Evolutionary conservation across 2,329 filamentous ascomycete species (phyloP).

Genomic region (Cercospora janseana): DNA sequence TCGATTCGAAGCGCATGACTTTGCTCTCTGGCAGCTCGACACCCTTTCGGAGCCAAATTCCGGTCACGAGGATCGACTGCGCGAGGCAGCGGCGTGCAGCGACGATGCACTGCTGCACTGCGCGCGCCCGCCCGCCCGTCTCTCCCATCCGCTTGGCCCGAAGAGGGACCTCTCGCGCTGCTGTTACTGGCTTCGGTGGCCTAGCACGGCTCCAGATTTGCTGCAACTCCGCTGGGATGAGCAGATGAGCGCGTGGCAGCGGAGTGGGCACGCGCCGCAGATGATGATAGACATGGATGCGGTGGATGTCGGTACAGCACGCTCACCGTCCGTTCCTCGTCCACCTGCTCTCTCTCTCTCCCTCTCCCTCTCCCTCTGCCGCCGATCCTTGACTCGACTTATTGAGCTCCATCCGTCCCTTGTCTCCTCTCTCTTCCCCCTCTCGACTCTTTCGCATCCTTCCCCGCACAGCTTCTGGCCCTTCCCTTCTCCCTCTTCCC

Average conservation of each 20-base stretch:
- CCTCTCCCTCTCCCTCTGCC: background rate
- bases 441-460: background rate
- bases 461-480: background rate
- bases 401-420: too few species aligned
- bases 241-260: too few species aligned
- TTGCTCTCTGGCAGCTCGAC: background rate
- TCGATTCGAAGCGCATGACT: too few species aligned
- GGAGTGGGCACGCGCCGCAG: too few species aligned
- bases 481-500: background rate
- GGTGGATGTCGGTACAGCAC: background rate
- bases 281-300: background rate
- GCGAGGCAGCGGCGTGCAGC: slow-evolving; percentile 4
- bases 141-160: too few species aligned
- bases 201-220: too few species aligned
- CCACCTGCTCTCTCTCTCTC: background rate
- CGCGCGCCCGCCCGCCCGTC: too few species aligned
- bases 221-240: too few species aligned
- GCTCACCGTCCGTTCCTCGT: background rate
- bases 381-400: too few species aligned
- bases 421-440: background rate
- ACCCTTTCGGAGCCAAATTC: too few species aligned
- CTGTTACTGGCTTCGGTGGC: too few species aligned
- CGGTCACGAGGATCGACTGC: slow-evolving; percentile 14
- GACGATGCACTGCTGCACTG: background rate
- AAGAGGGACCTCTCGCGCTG: too few species aligned